phyloP scores from a whole-genome alignment of 108 stramenopile genomes.

The Nannochloropsis granulata region DNA sequence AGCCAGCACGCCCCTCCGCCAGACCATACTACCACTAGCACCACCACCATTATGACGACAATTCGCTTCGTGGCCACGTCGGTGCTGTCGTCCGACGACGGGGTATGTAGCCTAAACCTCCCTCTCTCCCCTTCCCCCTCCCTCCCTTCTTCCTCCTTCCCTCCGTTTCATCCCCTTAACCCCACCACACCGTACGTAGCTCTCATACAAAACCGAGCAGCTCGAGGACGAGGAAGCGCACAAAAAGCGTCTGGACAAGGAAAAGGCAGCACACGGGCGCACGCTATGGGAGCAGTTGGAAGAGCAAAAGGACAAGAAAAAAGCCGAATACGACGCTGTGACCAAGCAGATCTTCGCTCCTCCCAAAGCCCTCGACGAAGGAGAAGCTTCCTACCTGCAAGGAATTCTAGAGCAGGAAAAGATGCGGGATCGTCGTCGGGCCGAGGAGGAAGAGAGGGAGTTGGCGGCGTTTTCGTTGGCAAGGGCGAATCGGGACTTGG shows the following conservation, averaged over 20 bases:
- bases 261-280: neutral
- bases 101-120: neutral
- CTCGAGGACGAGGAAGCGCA: neutral
- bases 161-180: neutral
- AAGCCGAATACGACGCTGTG: slow-evolving; percentile 14
- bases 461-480: neutral
- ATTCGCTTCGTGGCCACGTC: neutral
- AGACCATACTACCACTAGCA: too few relatives aligned
- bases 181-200: neutral
- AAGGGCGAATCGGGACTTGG: neutral
- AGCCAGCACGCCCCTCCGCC: too few relatives aligned
- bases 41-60: neutral
- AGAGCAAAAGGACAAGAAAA: slow-evolving; percentile 21
- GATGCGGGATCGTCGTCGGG: neutral
- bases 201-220: neutral
- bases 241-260: neutral
- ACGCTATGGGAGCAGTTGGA: slow-evolving; percentile 6
- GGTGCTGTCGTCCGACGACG: neutral
- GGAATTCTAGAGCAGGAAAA: neutral
- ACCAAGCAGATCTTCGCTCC: slow-evolving; percentile 17
- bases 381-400: neutral
- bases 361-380: slow-evolving; percentile 16
- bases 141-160: too few relatives aligned
- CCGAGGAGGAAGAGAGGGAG: neutral
- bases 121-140: neutral